Conservation (phyloP, 768 basidiomycete species). For the Phanerochaete sordida region DNA sequence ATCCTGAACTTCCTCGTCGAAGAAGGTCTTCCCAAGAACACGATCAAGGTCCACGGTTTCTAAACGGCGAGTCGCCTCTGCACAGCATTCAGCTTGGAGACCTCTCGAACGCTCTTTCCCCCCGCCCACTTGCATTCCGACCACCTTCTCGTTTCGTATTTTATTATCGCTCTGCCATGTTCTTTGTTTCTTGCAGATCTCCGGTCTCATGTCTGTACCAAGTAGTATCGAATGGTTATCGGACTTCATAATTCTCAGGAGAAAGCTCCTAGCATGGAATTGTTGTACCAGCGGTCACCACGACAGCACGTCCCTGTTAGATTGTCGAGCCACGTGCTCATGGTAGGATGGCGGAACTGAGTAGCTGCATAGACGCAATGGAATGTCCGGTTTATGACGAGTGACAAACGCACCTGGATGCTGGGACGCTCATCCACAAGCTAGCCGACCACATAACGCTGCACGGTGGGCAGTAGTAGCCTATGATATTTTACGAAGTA, state of each 20-base stretch:
- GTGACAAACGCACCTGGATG: too few relatives aligned
- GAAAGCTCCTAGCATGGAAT: not conserved
- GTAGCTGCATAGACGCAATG: not conserved
- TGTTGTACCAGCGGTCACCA: not conserved
- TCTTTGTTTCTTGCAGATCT: constrained; percentile 23
- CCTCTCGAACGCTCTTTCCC: constrained; percentile 2
- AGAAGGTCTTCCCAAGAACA: constrained; percentile 72
- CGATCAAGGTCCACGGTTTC: constrained; percentile 89
- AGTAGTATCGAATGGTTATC: constrained; percentile 24
- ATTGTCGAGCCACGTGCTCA: not conserved
- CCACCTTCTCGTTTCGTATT: not conserved
- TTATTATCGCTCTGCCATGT: constrained; percentile 21
- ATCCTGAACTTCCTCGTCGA: constrained; percentile 85
- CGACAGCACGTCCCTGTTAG: not conserved
- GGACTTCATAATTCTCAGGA: constrained; percentile 19
- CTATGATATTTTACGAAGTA: not conserved
- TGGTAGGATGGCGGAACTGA: not conserved
- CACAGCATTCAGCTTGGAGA: not conserved
- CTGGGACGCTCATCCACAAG: too few relatives aligned
- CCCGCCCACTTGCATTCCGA: constrained; percentile 5
- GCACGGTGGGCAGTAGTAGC: constrained; percentile 1
- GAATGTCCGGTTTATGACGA: not conserved
- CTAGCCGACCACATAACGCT: not conserved
- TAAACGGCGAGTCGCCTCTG: constrained; percentile 31
- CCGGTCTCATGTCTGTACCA: constrained; percentile 22